phyloP scores from a whole-genome alignment of 768 basidiomycete species.

The Lactarius hengduanensis region DNA sequence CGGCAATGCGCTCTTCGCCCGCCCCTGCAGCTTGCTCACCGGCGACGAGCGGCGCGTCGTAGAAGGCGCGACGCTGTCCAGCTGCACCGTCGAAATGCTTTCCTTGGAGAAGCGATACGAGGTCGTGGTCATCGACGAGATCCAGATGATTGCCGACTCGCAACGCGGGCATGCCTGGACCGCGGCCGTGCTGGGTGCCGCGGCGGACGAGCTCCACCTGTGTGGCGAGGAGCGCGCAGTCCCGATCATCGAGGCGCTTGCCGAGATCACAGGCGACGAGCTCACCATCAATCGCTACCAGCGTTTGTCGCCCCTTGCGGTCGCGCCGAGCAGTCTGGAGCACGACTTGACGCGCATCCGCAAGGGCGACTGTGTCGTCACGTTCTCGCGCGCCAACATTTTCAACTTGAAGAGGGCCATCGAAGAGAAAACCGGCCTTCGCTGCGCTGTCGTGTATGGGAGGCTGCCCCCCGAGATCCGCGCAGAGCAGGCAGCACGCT shows the following conservation, averaged over 20 bases:
- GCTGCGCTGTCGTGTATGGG: slow-evolving; percentile 92
- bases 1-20: slow-evolving; percentile 49
- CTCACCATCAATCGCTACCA: slow-evolving; percentile 78
- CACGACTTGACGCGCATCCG: slow-evolving; percentile 59
- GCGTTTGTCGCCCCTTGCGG: slow-evolving; percentile 79
- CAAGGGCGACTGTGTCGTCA: slow-evolving; percentile 88
- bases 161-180: slow-evolving; percentile 85
- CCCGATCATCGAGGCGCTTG: slow-evolving; percentile 66
- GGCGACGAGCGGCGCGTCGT: slow-evolving; percentile 87
- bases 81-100: slow-evolving; percentile 95
- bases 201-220: slow-evolving; percentile 83
- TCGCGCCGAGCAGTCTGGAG: slow-evolving; percentile 62
- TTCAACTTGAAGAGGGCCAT: slow-evolving; percentile 73
- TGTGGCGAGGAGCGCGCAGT: slow-evolving; percentile 95
- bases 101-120: slow-evolving; percentile 46
- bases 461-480: slow-evolving; percentile 88
- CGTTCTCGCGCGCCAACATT: slow-evolving; percentile 75
- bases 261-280: slow-evolving; percentile 80
- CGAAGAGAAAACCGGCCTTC: slow-evolving; percentile 67
- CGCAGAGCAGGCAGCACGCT: slow-evolving; percentile 87
- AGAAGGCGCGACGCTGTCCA: slow-evolving; percentile 53
- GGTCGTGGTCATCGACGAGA: slow-evolving; percentile 94
- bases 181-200: slow-evolving; percentile 67
- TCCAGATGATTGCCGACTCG: slow-evolving; percentile 87
- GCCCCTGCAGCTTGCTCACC: slow-evolving; percentile 82